Percentiles rank a stretch among this genome's conserved stretches.
Conservation (phyloP, 2,329 filamentous ascomycete species). For the Penicillium sp. region DNA sequence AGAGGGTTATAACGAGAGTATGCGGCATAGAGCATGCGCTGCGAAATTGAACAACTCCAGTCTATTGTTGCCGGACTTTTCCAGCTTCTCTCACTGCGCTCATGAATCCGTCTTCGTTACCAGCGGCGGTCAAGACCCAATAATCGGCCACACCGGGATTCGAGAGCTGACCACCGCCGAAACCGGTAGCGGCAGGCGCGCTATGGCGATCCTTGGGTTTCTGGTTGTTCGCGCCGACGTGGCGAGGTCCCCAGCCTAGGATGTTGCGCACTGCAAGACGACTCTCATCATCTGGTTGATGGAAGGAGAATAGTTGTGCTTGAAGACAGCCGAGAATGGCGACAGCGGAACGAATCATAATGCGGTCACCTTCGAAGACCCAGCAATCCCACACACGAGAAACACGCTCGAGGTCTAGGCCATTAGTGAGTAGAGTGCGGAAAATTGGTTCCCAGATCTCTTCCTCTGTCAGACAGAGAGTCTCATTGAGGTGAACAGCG, state of each 20-base stretch:
- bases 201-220: constrained; percentile 38
- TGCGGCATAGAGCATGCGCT: neutral
- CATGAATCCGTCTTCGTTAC: constrained; percentile 45
- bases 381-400: constrained; percentile 63
- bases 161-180: constrained; percentile 36
- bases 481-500: constrained; percentile 52
- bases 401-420: constrained; percentile 54
- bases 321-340: constrained; percentile 46
- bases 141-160: constrained; percentile 41
- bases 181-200: constrained; percentile 35
- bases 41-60: neutral
- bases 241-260: constrained; percentile 39
- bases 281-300: constrained; percentile 37
- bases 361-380: constrained; percentile 60
- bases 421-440: constrained; percentile 53
- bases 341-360: constrained; percentile 47
- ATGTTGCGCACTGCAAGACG: constrained; percentile 34
- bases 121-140: constrained; percentile 40
- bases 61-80: constrained; percentile 33
- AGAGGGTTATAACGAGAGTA: neutral
- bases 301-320: constrained; percentile 42
- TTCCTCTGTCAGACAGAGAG: constrained; percentile 39
- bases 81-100: constrained; percentile 44
- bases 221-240: constrained; percentile 27
- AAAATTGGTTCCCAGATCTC: constrained; percentile 57